Evolutionary conservation across 2,329 filamentous ascomycete species (phyloP), one percentile per base, ranked within the genome.

Genomic region (Trichoderma sp.): DNA sequence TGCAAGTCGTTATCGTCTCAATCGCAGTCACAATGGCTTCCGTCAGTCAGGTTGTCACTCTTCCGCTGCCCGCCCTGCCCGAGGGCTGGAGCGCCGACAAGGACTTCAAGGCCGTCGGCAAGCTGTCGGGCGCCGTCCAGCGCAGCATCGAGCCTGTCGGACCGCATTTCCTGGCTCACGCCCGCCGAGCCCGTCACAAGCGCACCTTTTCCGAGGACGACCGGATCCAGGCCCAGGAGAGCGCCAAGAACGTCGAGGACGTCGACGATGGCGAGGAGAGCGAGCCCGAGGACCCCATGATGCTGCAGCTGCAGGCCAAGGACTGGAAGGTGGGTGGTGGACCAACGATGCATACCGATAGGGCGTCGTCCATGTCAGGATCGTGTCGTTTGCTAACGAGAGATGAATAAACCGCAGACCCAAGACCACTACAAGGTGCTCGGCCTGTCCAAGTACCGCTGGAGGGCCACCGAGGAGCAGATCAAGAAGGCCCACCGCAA

Each of bases 381-480:
- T 14, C 12, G 17, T 52, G 28, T 24, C 21, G 28, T n/a, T n/a
- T 3, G 6, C 50, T 52, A 34, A 52, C 45, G 12, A 14, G 5
- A 39, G 5, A 9, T 7, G 9, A 24, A 24, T 10, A 7, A 7
- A 34, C 12, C 56, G 56, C 69, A 96, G 91, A 85, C 83, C 71
- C 95, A 99, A 88, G 95, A 99, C 76, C 95, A 99, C 82, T 99
- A 99, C 81, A 93, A 95, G 73, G 91, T 99, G 63, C 89, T 99
- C 66, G 95, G 95, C 69, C 83, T 99, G 69, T 90, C 90, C 76
- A 96, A 93, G 81, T 94, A 96, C 84, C 90, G 95, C 74, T 95
- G 85, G 83, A 91, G 87, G 80, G 96, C 95, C 63, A 97, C 92
- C 66, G 93, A 97, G 79, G 94, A 98, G 71, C 94, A 98, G 83